These are phyloP conservation scores for Coemansia erecta DNA, from an alignment of 192 early-diverging fungal genomes.

Conservation along the genomic window DNA sequence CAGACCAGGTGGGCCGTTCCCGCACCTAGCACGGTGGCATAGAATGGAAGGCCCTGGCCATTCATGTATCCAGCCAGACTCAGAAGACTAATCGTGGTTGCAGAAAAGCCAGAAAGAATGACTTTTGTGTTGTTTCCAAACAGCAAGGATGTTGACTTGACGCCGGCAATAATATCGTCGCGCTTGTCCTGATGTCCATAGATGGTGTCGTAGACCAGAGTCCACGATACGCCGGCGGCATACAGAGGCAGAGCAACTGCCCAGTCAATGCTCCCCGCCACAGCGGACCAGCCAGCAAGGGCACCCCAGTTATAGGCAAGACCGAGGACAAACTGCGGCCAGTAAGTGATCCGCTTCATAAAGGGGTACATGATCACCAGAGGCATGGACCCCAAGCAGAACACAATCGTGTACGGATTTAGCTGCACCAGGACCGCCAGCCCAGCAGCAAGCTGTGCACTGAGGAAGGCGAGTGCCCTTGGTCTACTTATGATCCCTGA, in stretches of 20 bases:
- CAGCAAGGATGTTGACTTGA: conserved; percentile 87
- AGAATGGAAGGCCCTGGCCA: conserved; percentile 72
- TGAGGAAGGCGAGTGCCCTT: conserved; percentile 77
- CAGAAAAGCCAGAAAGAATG: conserved; percentile 72
- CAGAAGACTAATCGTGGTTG: conserved; percentile 62
- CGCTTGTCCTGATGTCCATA: conserved; percentile 96
- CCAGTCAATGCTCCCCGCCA: conserved; percentile 67
- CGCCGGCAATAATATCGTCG: conserved; percentile 81
- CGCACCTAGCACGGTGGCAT: conserved; percentile 66
- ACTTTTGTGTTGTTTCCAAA: conserved; percentile 73
- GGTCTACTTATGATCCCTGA: conserved; percentile 65
- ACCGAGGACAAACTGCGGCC: conserved; percentile 88
- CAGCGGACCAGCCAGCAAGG: conserved; percentile 82
- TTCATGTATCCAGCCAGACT: conserved; percentile 78
- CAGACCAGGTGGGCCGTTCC: conserved; percentile 76
- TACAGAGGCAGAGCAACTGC: conserved; percentile 79
- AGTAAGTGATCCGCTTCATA: conserved; percentile 96
- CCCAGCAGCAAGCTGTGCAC: conserved; percentile 73
- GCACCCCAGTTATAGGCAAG: conserved; percentile 95
- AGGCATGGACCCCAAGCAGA: conserved; percentile 78
- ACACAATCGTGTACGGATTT: conserved; percentile 80
- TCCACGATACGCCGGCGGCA: conserved; percentile 85
- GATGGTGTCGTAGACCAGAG: conserved; percentile 94
- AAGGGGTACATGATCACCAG: conserved; percentile 81
- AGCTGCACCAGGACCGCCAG: conserved; percentile 85